Evolutionary conservation across 192 early-diverging fungal genomes (phyloP), one percentile per base, ranked within the genome.

Genomic region (Dispira simplex): DNA sequence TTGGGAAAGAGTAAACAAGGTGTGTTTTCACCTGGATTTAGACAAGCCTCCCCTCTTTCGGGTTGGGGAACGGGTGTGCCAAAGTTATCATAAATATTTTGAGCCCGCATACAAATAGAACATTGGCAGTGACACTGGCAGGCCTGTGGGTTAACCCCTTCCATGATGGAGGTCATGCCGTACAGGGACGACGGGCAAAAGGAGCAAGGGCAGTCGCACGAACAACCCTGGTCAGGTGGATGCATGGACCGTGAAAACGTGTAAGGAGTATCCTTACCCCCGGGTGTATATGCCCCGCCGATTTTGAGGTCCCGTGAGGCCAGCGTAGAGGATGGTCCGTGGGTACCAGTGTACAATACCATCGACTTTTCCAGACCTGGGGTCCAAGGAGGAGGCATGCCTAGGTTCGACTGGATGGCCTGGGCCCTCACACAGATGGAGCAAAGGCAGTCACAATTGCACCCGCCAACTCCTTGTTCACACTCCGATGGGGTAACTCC

Each of bases 61-160:
- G 58, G 2, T 18, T 44, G 58, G 14, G 58, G 58, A 28, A 44
- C 16, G 18, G 58, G 58, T 11, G 25, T 32, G 10, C 58, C 58
- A 27, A 43, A 60, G 39, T 44, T 60, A 3, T 60, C 58, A 27
- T 60, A 60, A 44, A 60, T 60, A 44, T 44, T 60, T 16, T 26
- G 26, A 5, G 58, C 58, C 9, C 58, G 58, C 32, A 60, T 13
- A 44, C 58, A 60, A 44, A 60, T 60, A 44, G 58, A 60, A 44
- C 58, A 60, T 5, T 28, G 12, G 16, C 58, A 60, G 12, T 27
- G 14, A 21, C 58, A 60, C 18, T 60, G 58, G 39, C 58, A 60
- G 18, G 48, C 18, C 48, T 51, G 48, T 9, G 48, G 48, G 48
- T 51, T 51, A 1, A 4, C 21, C 16, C 48, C 48, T 20, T 51